phyloP scores from a whole-genome alignment of 345 rosid species.

The Orychophragmus violaceus region DNA sequence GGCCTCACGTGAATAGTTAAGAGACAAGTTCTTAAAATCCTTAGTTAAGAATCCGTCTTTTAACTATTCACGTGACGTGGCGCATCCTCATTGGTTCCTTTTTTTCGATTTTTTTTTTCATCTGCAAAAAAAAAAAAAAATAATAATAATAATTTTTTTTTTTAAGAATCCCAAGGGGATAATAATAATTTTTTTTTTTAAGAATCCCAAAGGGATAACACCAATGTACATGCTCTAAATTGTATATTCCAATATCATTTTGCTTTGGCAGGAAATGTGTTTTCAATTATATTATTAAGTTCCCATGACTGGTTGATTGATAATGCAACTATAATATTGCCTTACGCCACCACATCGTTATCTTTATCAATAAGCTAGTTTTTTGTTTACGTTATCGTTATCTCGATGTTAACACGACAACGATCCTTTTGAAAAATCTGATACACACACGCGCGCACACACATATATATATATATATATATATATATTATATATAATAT shows the following conservation, averaged over 20 bases:
- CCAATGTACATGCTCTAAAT: no score
- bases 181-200: no score
- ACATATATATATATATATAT: not conserved
- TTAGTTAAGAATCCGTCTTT: no score
- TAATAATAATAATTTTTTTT: no score
- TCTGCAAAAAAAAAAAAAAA: no score
- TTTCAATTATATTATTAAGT: not conserved
- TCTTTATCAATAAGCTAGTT: conserved; percentile 22
- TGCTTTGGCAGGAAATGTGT: not conserved
- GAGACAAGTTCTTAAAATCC: no score
- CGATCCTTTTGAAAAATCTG: conserved; percentile 13
- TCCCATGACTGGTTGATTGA: not conserved
- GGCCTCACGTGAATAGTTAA: no score
- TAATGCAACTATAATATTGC: conserved; percentile 2
- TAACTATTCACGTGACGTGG: no score
- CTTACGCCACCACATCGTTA: conserved; percentile 19
- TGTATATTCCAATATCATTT: not conserved
- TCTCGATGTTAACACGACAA: conserved; percentile 19
- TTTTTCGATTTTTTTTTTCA: no score
- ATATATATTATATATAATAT: not conserved
- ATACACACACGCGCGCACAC: not conserved
- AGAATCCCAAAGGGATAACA: no score
- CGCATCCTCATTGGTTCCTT: no score
- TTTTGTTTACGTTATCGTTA: conserved; percentile 17
- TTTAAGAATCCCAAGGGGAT: no score